phyloP scores from a whole-genome alignment of 129 eudicot species.

The Flaveria ramosissima region DNA sequence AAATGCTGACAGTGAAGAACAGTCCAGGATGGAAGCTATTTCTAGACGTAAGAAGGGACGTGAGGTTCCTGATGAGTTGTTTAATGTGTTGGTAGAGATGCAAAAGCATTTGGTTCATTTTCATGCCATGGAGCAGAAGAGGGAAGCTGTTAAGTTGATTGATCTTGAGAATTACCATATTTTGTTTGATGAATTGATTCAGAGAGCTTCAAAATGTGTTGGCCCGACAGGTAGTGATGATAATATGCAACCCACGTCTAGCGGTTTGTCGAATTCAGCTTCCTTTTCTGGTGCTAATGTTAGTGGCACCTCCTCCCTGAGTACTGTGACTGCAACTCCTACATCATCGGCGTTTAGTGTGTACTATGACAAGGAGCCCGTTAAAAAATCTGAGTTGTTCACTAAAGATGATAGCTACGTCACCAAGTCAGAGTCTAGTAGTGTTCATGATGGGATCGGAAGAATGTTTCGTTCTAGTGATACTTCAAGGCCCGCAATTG shows the following conservation, averaged over 20 bases:
- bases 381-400: conserved; percentile 42
- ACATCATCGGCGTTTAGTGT: conserved; percentile 37
- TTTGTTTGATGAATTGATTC: conserved; percentile 76
- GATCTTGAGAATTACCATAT: conserved; percentile 68
- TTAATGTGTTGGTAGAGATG: conserved; percentile 62
- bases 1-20: conserved; percentile 65
- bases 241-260: conserved; percentile 23
- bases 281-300: conserved; percentile 28
- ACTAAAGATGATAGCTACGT: conserved; percentile 72
- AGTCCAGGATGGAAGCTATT: conserved; percentile 57
- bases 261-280: conserved; percentile 32
- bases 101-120: conserved; percentile 54
- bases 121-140: conserved; percentile 61
- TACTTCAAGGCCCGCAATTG: conserved; percentile 50
- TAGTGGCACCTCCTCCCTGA: conserved; percentile 31
- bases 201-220: conserved; percentile 72
- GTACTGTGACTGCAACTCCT: conserved; percentile 19
- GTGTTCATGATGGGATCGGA: conserved; percentile 51
- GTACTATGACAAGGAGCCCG: conserved; percentile 52
- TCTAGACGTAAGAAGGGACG: conserved; percentile 45
- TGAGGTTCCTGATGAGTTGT: conserved; percentile 69
- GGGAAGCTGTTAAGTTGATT: conserved; percentile 64
- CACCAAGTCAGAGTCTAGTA: conserved; percentile 46
- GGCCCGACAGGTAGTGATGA: conserved; percentile 15
- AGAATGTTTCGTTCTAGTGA: conserved; percentile 46